phyloP scores from a whole-genome alignment of 2,329 filamentous ascomycete genomes.

The Aspergillus sp. region DNA sequence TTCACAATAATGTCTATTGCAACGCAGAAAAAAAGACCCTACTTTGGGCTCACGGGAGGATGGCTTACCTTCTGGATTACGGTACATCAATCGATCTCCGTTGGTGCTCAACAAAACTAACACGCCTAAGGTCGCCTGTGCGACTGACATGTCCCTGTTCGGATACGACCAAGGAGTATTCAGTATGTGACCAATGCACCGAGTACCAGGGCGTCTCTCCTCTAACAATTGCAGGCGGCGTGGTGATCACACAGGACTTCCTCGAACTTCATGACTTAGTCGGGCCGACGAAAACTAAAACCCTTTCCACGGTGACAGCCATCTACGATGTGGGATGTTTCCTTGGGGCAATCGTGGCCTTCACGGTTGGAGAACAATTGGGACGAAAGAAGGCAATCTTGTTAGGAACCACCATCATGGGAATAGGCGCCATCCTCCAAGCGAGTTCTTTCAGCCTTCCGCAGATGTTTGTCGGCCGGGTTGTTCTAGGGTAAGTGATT shows the following conservation, averaged over 20 bases:
- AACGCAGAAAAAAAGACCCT: slow-evolving; percentile 37
- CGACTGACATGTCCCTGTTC: slow-evolving; percentile 51
- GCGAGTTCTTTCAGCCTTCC: slow-evolving; percentile 45
- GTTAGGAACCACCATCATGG: slow-evolving; percentile 49
- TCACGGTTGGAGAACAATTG: slow-evolving; percentile 47
- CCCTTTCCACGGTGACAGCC: slow-evolving; percentile 52
- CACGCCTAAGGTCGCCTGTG: slow-evolving; percentile 39
- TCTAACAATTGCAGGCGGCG: slow-evolving; percentile 41
- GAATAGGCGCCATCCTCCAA: slow-evolving; percentile 49
- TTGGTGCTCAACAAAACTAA: neutral
- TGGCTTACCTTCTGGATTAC: slow-evolving; percentile 60
- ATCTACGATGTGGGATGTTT: slow-evolving; percentile 63
- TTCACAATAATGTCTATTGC: neutral
- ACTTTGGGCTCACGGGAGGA: slow-evolving; percentile 54
- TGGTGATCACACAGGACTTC: slow-evolving; percentile 55
- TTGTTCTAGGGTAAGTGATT: slow-evolving; percentile 24
- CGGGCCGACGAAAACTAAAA: slow-evolving; percentile 32
- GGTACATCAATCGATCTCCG: slow-evolving; percentile 22
- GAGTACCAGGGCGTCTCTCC: neutral
- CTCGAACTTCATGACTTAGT: slow-evolving; percentile 48
- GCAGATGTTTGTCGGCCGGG: slow-evolving; percentile 52
- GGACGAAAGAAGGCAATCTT: slow-evolving; percentile 50
- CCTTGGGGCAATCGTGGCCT: slow-evolving; percentile 50
- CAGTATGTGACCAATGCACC: slow-evolving; percentile 24
- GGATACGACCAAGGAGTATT: slow-evolving; percentile 55